Evolutionary conservation across 768 basidiomycete species (phyloP), one percentile per base, ranked within the genome.

Genomic region (Lentinula boryana): DNA sequence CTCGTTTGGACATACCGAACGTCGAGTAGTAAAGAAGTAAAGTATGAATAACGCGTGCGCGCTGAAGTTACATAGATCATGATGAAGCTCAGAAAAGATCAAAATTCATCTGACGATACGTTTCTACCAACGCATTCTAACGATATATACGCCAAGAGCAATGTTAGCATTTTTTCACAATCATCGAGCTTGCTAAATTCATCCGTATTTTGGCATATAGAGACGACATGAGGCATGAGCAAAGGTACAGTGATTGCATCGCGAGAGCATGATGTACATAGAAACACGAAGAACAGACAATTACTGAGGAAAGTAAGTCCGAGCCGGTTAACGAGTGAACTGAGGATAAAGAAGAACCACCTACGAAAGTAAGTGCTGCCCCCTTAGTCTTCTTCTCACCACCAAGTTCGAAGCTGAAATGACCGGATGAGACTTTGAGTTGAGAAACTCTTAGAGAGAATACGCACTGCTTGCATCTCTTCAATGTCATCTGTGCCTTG

Each of bases 351-450:
- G 36, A 36, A 32, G 52, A 18, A 21, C 40, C 15, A 90, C 92
- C 69, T 76, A 94, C 92, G 86, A 95, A 95, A 72, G 85, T 85
- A 69, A 95, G 90, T 63, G 93, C 95, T 69, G 93, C 93, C 77
- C 94, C 93, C 85, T 95, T 95, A 68, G 93, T 95, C 90, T 98
- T 98, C 87, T 98, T 99, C 86, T 99, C 97, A 74, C 97, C 97
- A 76, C 97, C 96, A 58, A 98, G 89, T 81, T 98, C 96, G 83
- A 99, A 98, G 83, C 93, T 93, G 67, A 21, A 52, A 16, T 56
- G 55, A n/a, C 31, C 4, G 13, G 4, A 40, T 54, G 6, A 51
- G 4, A 35, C 61, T n/a, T n/a, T 15, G 50, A 16, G 23, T 32
- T 10, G 13, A 48, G 12, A 3, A 21, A 2, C 21, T 33, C 4